Percentiles rank a stretch among this genome's conserved stretches.
Evolutionary conservation across 805 yeast species (phyloP).

Genomic region (Starmerella asiatica): DNA sequence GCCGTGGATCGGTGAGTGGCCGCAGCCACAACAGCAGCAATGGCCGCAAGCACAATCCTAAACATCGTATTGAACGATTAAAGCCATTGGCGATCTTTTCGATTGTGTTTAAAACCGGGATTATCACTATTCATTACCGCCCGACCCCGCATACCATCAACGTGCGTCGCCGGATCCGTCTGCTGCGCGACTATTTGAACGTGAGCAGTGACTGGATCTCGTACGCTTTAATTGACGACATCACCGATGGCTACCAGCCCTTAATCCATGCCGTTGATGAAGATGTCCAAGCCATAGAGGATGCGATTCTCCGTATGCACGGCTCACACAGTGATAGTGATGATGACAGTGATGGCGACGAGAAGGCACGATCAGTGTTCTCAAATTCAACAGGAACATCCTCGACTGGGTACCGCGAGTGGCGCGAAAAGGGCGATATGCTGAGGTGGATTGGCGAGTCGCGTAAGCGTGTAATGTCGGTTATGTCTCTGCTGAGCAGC

Average conservation of each 20-base stretch:
- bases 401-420: constrained; percentile 40
- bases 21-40: constrained; percentile 12
- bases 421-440: constrained; percentile 94
- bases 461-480: constrained; percentile 85
- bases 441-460: constrained; percentile 88
- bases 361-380: constrained; percentile 21
- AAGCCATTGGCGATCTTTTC: constrained; percentile 87
- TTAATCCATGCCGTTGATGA: constrained; percentile 87
- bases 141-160: constrained; percentile 95
- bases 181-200: constrained; percentile 73
- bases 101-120: constrained; percentile 81
- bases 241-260: constrained; percentile 95
- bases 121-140: constrained; percentile 81
- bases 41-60: constrained; percentile 23
- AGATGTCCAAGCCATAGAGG: constrained; percentile 91
- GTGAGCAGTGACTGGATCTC: constrained; percentile 96
- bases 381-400: constrained; percentile 25
- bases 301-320: constrained; percentile 77
- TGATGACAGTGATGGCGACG: constrained; percentile 28
- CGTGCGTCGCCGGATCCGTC: constrained; percentile 82
- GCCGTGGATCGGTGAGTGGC: constrained; percentile 13
- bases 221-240: constrained; percentile 90
- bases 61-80: constrained; percentile 34
- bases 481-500: constrained; percentile 68
- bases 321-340: constrained; percentile 42